Percentiles rank a stretch among this genome's conserved stretches.
These are phyloP conservation scores for Plasmopara halstedii DNA, from an alignment of 352 stramenopile species.

Conservation along the genomic window DNA sequence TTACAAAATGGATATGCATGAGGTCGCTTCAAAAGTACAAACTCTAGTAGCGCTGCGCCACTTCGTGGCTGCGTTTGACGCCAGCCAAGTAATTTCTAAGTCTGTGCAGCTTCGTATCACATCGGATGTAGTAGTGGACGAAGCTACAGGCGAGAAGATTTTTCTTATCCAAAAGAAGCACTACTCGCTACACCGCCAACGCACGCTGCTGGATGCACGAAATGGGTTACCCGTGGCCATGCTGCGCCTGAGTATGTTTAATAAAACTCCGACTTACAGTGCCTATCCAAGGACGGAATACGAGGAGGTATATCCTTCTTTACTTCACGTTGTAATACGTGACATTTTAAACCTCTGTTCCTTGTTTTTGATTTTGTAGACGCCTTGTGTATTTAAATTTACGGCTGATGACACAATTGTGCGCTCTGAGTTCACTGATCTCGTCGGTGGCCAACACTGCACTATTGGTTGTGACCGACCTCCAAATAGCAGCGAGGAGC, in stretches of 20 bases:
- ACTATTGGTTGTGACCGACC: slow-evolving; percentile 22
- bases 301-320: slow-evolving; percentile 18
- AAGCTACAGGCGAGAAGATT: slow-evolving; percentile 13
- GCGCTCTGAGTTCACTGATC: slow-evolving; percentile 29
- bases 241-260: slow-evolving; percentile 26
- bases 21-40: slow-evolving; percentile 24
- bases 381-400: slow-evolving; percentile 30
- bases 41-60: slow-evolving; percentile 28
- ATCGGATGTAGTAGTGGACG: slow-evolving; percentile 16
- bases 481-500: slow-evolving; percentile 13
- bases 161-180: slow-evolving; percentile 25
- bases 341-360: not conserved
- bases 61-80: slow-evolving; percentile 32
- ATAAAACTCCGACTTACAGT: slow-evolving; percentile 27
- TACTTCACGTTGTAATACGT: not conserved
- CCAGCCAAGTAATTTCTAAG: slow-evolving; percentile 20
- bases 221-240: slow-evolving; percentile 26
- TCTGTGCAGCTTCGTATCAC: slow-evolving; percentile 18
- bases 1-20: slow-evolving; percentile 30
- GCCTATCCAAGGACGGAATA: slow-evolving; percentile 29
- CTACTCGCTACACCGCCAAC: slow-evolving; percentile 29
- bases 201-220: slow-evolving; percentile 27
- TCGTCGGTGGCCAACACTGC: slow-evolving; percentile 25
- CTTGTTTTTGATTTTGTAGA: not conserved
- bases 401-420: slow-evolving; percentile 18